Evolutionary conservation across 2,329 filamentous ascomycete genomes (phyloP).

Genomic region (Tothia fuscella): DNA sequence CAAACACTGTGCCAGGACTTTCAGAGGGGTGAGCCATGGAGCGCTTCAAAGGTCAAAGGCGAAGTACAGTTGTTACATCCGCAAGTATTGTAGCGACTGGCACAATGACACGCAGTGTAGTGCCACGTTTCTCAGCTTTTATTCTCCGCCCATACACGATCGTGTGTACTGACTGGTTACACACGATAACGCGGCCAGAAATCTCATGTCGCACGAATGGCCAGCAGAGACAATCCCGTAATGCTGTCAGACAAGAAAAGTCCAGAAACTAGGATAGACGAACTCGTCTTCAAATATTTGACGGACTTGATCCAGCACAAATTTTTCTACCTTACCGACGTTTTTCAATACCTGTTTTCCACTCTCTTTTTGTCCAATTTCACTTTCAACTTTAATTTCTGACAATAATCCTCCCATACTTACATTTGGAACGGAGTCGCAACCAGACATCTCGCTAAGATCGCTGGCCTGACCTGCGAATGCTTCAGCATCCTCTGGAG

Average conservation of each 20-base stretch:
- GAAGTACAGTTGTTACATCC: too few relatives aligned
- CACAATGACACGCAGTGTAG: too few relatives aligned
- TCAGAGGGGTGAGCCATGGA: too few relatives aligned
- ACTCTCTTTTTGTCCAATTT: conserved; percentile 85
- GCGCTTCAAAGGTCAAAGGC: too few relatives aligned
- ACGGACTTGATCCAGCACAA: conserved; percentile 90
- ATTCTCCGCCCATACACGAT: too few relatives aligned
- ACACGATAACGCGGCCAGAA: too few relatives aligned
- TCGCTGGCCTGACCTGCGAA: conserved; percentile 35
- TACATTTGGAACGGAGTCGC: conserved; percentile 14
- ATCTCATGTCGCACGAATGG: too few relatives aligned
- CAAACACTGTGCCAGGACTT: too few relatives aligned
- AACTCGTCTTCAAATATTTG: conserved; percentile 98
- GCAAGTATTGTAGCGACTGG: too few relatives aligned
- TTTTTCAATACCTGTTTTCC: conserved; percentile 96
- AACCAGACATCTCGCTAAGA: conserved; percentile 20
- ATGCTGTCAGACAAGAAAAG: conserved; percentile 78
- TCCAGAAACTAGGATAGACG: conserved; percentile 98
- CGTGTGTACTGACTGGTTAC: too few relatives aligned
- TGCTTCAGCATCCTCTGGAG: conserved; percentile 77
- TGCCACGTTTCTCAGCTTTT: too few relatives aligned
- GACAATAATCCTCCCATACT: conserved; percentile 68
- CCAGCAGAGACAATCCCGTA: too few relatives aligned
- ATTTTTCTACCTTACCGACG: conserved; percentile 95
- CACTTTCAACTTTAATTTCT: conserved; percentile 91